Evolutionary conservation across 2,329 filamentous ascomycete species (phyloP), one percentile per base, ranked within the genome.

Genomic region (Colletotrichum destructivum): DNA sequence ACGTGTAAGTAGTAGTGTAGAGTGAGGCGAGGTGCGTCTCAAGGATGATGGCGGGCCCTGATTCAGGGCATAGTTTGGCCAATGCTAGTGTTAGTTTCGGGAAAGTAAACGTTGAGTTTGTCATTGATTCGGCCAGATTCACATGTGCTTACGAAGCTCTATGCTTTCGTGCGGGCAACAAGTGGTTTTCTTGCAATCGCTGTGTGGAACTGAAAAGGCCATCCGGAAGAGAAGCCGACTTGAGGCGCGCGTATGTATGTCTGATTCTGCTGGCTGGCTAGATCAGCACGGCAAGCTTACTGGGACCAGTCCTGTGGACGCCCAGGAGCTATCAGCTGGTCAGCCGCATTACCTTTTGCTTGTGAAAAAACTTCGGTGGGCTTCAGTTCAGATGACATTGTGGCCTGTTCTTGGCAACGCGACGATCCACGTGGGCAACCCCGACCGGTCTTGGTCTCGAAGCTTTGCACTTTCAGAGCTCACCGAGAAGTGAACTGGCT

Each of bases 311-410:
- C 26, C 26, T 54, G 47, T 26, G 64, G 64, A 35, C 38, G 38
- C 59, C 52, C 47, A 13, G 42, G 57, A 46, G 44, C 31, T 47
- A 4, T 52, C 23, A 15, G 9, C 38, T 21, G 12, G 23, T 18
- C 60, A 62, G 56, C 56, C 38, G 51, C 57, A 51, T 16, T 35
- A 56, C 15, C 26, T 46, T 44, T 40, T 49, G 44, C 35, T 15
- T 5, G 26, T 26, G 67, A 46, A n/a, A 59, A 23, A 40, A 26
- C 15, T 26, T 57, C n/a, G 59, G 38, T 4, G 35, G 52, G 65
- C 46, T 52, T 71, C 69, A 55, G 46, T 69, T 71, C 69, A 69
- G 65, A 71, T 59, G 69, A 52, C 52, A 57, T 47, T 60, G 49
- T 62, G 42, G 63, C 31, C 12, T 31, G n/a, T 40, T 59, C 69